phyloP scores from a whole-genome alignment of 257 asterid genomes.

The Penstemon barbatus region DNA sequence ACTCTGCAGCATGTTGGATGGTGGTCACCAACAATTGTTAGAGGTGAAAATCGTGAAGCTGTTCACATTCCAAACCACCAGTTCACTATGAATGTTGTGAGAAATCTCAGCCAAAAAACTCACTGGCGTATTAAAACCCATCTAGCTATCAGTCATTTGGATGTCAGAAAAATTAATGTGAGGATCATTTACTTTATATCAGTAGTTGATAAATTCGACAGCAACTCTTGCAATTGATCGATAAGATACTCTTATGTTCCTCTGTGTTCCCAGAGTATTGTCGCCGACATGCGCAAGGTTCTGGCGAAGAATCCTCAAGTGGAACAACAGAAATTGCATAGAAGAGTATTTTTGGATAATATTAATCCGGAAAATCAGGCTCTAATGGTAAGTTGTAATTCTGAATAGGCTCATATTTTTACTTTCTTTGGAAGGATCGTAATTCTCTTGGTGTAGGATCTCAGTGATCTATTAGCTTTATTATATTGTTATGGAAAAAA shows the following conservation, averaged over 20 bases:
- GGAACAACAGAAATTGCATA: conserved; percentile 89
- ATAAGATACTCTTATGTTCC: conserved; percentile 15
- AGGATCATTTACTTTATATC: conserved; percentile 31
- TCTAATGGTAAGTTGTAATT: conserved; percentile 60
- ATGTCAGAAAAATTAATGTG: conserved; percentile 86
- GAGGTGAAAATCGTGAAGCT: conserved; percentile 99
- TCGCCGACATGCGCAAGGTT: conserved; percentile 97
- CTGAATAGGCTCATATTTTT: conserved; percentile 25
- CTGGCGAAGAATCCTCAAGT: conserved; percentile 91
- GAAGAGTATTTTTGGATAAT: conserved; percentile 83
- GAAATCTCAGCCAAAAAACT: conserved; percentile 84
- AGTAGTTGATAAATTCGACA: conserved; percentile 6
- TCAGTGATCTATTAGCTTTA: conserved; percentile 1
- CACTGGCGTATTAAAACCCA: conserved; percentile 97
- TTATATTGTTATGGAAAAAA: neutral
- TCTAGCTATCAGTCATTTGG: conserved; percentile 83
- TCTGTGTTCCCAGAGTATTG: conserved; percentile 60
- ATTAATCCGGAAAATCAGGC: conserved; percentile 88
- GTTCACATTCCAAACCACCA: conserved; percentile 96
- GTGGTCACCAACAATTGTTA: conserved; percentile 94
- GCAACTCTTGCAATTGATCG: conserved; percentile 15
- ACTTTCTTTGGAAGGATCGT: conserved; percentile 1
- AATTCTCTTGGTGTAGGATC: neutral
- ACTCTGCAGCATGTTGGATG: conserved; percentile 81
- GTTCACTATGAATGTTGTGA: conserved; percentile 84